Conservation (phyloP, 805 yeast species). For the Yamadazyma sp. region DNA sequence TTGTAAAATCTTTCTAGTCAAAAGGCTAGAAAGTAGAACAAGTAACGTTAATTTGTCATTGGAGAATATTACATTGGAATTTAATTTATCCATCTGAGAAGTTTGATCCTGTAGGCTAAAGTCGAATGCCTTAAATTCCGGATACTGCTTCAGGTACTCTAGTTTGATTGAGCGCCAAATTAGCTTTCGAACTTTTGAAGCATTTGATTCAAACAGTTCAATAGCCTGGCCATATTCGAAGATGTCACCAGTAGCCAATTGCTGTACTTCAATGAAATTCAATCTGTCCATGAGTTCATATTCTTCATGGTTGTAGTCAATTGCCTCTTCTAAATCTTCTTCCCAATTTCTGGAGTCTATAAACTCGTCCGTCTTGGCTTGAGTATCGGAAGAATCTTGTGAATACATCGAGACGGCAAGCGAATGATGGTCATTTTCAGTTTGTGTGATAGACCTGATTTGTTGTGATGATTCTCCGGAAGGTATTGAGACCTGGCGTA, state of each 20-base stretch:
- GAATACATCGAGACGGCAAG: not conserved
- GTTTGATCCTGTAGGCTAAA: not conserved
- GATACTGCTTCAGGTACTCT: conserved; percentile 18
- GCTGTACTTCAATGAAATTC: conserved; percentile 25
- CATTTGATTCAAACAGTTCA: conserved; percentile 18
- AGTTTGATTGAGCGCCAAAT: conserved; percentile 32
- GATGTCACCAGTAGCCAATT: conserved; percentile 21
- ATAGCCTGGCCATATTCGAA: conserved; percentile 22
- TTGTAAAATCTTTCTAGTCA: conserved; percentile 5
- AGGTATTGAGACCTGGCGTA: no score
- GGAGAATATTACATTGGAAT: conserved; percentile 10
- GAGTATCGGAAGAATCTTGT: not conserved
- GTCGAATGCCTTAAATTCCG: conserved; percentile 6
- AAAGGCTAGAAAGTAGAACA: conserved; percentile 23
- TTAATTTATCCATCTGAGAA: conserved; percentile 2
- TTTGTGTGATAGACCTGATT: no score
- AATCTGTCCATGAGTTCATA: conserved; percentile 10
- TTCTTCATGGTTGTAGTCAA: conserved; percentile 14
- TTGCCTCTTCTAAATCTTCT: conserved; percentile 15
- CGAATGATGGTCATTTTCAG: not conserved
- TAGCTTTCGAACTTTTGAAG: conserved; percentile 27
- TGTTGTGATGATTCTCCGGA: no score
- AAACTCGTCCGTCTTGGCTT: not conserved
- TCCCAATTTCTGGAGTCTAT: conserved; percentile 9
- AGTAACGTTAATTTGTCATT: conserved; percentile 15